Percentiles rank a stretch among this genome's conserved stretches.
phyloP scores from a whole-genome alignment of 1,284 basidiomycete genomes.

The Sanghuangporus weigelae region DNA sequence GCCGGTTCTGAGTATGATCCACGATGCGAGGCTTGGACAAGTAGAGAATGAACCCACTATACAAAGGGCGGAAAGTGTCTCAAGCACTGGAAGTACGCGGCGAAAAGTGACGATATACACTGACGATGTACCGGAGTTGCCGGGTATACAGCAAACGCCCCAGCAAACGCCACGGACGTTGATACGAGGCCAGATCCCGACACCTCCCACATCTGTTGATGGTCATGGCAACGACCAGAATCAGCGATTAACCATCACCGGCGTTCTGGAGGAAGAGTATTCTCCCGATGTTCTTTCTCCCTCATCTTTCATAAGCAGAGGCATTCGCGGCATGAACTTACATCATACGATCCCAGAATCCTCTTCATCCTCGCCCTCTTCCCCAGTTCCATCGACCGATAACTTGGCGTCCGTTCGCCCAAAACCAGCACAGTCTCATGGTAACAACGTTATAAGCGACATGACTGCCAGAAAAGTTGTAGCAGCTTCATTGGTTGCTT shows the following conservation, averaged over 20 bases:
- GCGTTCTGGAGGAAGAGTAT: neutral
- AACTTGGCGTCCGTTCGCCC: neutral
- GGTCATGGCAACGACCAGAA: slow-evolving; percentile 1
- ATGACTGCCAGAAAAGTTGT: neutral
- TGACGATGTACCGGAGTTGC: neutral
- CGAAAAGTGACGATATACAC: neutral
- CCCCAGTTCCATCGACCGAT: neutral
- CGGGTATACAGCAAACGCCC: neutral
- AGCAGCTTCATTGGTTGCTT: neutral
- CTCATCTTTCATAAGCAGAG: neutral
- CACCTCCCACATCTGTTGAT: slow-evolving; percentile 16
- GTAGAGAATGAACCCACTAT: neutral
- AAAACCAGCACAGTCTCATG: neutral
- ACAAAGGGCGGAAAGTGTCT: neutral
- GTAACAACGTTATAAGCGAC: neutral
- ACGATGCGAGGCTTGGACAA: neutral
- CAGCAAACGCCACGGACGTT: neutral
- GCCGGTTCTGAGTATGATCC: neutral
- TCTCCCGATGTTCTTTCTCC: neutral
- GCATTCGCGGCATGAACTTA: neutral
- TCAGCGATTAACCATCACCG: slow-evolving; percentile 1
- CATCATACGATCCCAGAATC: neutral
- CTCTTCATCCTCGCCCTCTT: neutral
- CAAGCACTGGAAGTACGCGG: neutral
- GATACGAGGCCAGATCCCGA: slow-evolving; percentile 10